Percentiles rank a stretch among this genome's conserved stretches.
Conservation (phyloP, 495 filamentous ascomycete species). For the Penicillium roqueforti region DNA sequence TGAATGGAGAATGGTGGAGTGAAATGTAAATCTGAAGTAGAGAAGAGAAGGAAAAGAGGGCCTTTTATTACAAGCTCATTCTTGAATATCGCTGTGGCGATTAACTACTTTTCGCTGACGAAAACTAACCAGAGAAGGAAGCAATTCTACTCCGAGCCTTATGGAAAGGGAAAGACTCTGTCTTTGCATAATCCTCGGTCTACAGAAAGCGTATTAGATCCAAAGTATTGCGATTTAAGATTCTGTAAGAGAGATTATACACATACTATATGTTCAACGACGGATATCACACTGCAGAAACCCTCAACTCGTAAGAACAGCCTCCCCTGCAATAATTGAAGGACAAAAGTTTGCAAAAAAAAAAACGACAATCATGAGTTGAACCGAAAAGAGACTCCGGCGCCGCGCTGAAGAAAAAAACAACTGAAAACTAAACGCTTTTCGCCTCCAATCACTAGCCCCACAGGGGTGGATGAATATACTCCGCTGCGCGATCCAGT, state of each 20-base stretch:
- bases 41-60: neutral
- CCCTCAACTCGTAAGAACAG: neutral
- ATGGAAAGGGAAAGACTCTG: constrained; percentile 46
- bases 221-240: neutral
- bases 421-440: neutral
- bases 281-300: neutral
- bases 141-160: constrained; percentile 37
- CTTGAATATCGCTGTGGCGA: neutral
- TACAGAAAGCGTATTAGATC: constrained; percentile 23
- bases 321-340: neutral
- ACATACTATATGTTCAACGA: neutral
- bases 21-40: neutral
- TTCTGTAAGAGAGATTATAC: neutral
- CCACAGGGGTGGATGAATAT: constrained; percentile 48
- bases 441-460: constrained; percentile 19
- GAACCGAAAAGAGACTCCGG: constrained; percentile 11
- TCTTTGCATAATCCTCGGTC: constrained; percentile 14
- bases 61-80: neutral
- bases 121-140: constrained; percentile 25
- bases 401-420: constrained; percentile 12
- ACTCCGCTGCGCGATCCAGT: constrained; percentile 44
- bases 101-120: constrained; percentile 1
- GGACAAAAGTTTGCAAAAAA: neutral
- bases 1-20: neutral
- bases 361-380: constrained; percentile 1